phyloP scores from a whole-genome alignment of 495 filamentous ascomycete genomes.

The Daldinia concentrica region DNA sequence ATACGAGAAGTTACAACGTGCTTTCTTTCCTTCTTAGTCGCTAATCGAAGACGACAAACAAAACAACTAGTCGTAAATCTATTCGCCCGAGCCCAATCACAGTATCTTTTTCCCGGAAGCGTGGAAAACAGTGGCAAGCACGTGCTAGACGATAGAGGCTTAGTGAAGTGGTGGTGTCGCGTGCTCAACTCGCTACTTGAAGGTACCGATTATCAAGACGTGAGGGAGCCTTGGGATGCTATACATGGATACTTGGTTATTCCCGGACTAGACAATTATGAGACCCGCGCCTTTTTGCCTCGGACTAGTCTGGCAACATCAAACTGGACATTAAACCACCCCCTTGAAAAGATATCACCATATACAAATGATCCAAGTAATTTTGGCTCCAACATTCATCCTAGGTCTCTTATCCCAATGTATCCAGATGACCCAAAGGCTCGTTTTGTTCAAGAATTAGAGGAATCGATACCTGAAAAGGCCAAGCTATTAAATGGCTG shows the following conservation, averaged over 20 bases:
- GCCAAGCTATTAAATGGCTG: constrained; percentile 65
- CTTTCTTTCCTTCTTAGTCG: constrained; percentile 79
- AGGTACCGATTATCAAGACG: constrained; percentile 46
- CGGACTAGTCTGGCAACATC: constrained; percentile 53
- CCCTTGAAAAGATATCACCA: constrained; percentile 67
- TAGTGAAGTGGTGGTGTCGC: constrained; percentile 96
- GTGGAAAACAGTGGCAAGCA: constrained; percentile 87
- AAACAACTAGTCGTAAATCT: constrained; percentile 84
- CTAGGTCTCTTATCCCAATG: constrained; percentile 84
- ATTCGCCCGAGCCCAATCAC: constrained; percentile 90
- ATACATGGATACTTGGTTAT: constrained; percentile 82
- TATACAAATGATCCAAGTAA: constrained; percentile 66
- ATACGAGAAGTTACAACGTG: constrained; percentile 74
- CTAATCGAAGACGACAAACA: constrained; percentile 70
- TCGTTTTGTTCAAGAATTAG: constrained; percentile 86
- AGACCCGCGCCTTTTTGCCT: constrained; percentile 71
- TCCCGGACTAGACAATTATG: constrained; percentile 81
- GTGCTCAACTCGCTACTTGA: constrained; percentile 80
- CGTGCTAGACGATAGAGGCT: constrained; percentile 86
- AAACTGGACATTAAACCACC: constrained; percentile 65
- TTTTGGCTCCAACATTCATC: constrained; percentile 62
- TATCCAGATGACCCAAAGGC: constrained; percentile 98
- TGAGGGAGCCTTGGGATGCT: constrained; percentile 46
- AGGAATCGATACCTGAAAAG: constrained; percentile 74
- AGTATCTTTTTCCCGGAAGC: constrained; percentile 95